Evolutionary conservation across 2,329 filamentous ascomycete species (phyloP).

Genomic region (Cladophialophora immunda): DNA sequence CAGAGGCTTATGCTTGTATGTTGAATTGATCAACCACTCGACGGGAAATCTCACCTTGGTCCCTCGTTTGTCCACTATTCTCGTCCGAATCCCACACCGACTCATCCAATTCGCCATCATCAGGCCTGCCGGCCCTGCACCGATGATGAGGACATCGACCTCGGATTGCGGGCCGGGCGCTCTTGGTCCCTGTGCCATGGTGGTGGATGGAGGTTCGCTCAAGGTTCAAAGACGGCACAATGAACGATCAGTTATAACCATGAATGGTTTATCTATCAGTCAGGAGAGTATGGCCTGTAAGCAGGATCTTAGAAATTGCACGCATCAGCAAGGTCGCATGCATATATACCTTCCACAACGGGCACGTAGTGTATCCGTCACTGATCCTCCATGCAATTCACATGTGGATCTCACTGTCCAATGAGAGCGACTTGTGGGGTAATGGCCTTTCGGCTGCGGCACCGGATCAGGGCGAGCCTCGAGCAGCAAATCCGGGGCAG

Average conservation of each 20-base stretch:
- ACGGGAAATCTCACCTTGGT: slow-evolving; percentile 45
- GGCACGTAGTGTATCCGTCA: not conserved
- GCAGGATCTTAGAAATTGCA: not conserved
- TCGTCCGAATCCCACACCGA: slow-evolving; percentile 57
- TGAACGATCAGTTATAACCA: not conserved
- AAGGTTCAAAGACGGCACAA: not conserved
- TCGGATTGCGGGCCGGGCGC: slow-evolving; percentile 33
- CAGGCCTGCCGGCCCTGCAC: slow-evolving; percentile 57
- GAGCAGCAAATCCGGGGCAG: not conserved
- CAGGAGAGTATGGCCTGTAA: not conserved
- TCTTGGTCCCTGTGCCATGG: slow-evolving; percentile 11
- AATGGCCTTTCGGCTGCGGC: slow-evolving; percentile 18
- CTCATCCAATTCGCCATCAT: slow-evolving; percentile 62
- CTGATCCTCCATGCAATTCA: not conserved
- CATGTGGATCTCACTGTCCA: not conserved
- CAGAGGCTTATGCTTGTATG: not conserved
- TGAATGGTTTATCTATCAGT: too few species aligned
- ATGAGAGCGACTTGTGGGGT: slow-evolving; percentile 12
- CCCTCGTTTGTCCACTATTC: slow-evolving; percentile 58
- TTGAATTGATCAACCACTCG: not conserved
- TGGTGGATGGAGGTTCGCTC: not conserved
- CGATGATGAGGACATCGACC: slow-evolving; percentile 60
- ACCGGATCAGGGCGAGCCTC: slow-evolving; percentile 16
- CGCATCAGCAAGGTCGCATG: not conserved
- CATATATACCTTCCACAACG: slow-evolving; percentile 4